Evolutionary conservation across 192 early-diverging fungal genomes (phyloP).

Genomic region (Gryganskiella cystojenkinii): DNA sequence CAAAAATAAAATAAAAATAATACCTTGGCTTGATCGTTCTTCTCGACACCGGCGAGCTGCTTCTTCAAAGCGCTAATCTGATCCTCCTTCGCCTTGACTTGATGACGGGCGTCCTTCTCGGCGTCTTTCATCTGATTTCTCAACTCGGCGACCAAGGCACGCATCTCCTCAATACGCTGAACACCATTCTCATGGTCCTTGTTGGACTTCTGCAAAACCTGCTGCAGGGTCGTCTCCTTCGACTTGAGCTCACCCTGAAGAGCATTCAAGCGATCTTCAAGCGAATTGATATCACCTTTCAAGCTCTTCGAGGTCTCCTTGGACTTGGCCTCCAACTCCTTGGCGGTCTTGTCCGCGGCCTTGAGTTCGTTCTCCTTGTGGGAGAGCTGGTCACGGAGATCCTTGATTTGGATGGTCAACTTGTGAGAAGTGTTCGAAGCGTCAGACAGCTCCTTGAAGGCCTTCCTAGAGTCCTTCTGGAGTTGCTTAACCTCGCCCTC

Average conservation of each 20-base stretch:
- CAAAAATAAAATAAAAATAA: not conserved
- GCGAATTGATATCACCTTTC: not conserved
- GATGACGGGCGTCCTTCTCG: slow-evolving; percentile 3
- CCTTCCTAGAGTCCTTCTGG: slow-evolving; percentile 1
- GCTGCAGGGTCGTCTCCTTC: not conserved
- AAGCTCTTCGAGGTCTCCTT: not conserved
- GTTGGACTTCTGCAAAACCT: not conserved
- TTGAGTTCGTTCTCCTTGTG: slow-evolving; percentile 2
- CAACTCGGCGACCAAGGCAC: not conserved
- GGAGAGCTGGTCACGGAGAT: not conserved
- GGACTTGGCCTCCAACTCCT: not conserved
- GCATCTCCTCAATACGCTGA: slow-evolving; percentile 5
- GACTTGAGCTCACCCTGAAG: not conserved
- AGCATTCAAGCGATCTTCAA: not conserved
- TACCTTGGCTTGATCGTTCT: slow-evolving; percentile 19
- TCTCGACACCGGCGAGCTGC: slow-evolving; percentile 1
- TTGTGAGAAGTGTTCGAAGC: not conserved
- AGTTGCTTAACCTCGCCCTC: not conserved
- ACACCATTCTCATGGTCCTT: slow-evolving; percentile 12
- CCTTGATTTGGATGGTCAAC: not conserved
- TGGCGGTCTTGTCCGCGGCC: not conserved
- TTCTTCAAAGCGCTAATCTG: not conserved
- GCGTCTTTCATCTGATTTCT: slow-evolving; percentile 3
- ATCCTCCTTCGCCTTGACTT: slow-evolving; percentile 18
- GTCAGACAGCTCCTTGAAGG: not conserved